Conservation (phyloP, 192 early-diverging fungal genomes). For the Backusella psychrophila region DNA sequence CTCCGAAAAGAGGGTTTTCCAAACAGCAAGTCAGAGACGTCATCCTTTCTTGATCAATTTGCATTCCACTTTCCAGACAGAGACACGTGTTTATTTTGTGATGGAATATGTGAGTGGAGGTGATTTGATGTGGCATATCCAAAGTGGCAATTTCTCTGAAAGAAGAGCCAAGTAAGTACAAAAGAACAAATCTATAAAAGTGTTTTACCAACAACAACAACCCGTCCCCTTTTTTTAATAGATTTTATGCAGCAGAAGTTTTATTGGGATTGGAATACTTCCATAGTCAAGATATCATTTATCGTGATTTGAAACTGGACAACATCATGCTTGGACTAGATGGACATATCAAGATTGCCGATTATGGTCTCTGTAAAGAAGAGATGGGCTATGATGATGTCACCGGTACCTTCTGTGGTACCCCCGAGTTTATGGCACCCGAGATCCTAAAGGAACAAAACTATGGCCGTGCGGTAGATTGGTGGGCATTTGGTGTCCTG, state of each 20-base stretch:
- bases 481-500: slow-evolving; percentile 74
- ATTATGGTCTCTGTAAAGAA: slow-evolving; percentile 88
- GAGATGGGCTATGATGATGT: slow-evolving; percentile 64
- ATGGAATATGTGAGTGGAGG: slow-evolving; percentile 98
- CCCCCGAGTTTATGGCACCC: slow-evolving; percentile 89
- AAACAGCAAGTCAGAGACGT: slow-evolving; percentile 81
- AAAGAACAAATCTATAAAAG: not conserved
- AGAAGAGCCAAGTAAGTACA: slow-evolving; percentile 70
- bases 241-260: slow-evolving; percentile 94
- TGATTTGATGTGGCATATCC: slow-evolving; percentile 98
- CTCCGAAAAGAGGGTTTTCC: slow-evolving; percentile 54
- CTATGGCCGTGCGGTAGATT: slow-evolving; percentile 78
- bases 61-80: slow-evolving; percentile 96
- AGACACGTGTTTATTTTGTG: slow-evolving; percentile 94
- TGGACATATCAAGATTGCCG: slow-evolving; percentile 82
- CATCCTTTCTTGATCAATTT: slow-evolving; percentile 96
- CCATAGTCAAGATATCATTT: slow-evolving; percentile 90
- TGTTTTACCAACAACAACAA: not conserved
- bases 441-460: slow-evolving; percentile 78
- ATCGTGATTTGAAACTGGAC: slow-evolving; percentile 82
- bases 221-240: not conserved
- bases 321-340: slow-evolving; percentile 76
- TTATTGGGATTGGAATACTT: slow-evolving; percentile 94
- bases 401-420: slow-evolving; percentile 83
- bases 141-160: slow-evolving; percentile 88